These are phyloP conservation scores for Trichodelitschia bisporula DNA, from an alignment of 495 filamentous ascomycete species.

Conservation along the genomic window DNA sequence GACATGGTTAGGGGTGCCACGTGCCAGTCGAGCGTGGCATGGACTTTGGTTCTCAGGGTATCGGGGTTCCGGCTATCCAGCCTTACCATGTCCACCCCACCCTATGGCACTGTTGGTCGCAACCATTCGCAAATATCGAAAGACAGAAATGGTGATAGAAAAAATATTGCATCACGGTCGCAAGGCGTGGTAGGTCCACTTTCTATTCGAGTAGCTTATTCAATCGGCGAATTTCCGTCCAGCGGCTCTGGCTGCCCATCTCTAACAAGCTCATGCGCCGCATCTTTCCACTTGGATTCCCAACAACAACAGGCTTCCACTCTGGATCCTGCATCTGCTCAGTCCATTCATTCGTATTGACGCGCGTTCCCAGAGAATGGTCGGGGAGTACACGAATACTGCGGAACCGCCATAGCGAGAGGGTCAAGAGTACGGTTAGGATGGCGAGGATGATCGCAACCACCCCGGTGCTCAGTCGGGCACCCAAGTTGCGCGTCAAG, in stretches of 20 bases:
- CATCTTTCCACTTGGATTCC: constrained; percentile 38
- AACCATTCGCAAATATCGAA: too few relatives aligned
- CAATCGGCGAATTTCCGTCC: constrained; percentile 44
- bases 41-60: too few relatives aligned
- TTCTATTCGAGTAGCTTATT: constrained; percentile 26
- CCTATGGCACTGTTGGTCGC: too few relatives aligned
- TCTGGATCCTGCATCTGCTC: constrained; percentile 14
- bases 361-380: constrained; percentile 19
- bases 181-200: too few relatives aligned
- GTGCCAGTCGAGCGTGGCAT: too few relatives aligned
- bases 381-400: constrained; percentile 39
- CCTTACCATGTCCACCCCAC: too few relatives aligned
- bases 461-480: constrained; percentile 35
- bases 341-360: constrained; percentile 12
- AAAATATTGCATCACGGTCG: too few relatives aligned
- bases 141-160: too few relatives aligned
- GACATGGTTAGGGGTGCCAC: too few relatives aligned
- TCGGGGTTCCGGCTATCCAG: too few relatives aligned
- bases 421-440: constrained; percentile 33
- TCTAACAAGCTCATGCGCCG: constrained; percentile 42
- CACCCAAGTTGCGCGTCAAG: constrained; percentile 34
- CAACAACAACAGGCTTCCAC: constrained; percentile 41
- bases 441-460: constrained; percentile 35
- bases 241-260: constrained; percentile 33
- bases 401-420: constrained; percentile 33